Base-by-base conservation (phyloP, 2,329 filamentous ascomycete species). In the Cryphonectria radicalis region DNA sequence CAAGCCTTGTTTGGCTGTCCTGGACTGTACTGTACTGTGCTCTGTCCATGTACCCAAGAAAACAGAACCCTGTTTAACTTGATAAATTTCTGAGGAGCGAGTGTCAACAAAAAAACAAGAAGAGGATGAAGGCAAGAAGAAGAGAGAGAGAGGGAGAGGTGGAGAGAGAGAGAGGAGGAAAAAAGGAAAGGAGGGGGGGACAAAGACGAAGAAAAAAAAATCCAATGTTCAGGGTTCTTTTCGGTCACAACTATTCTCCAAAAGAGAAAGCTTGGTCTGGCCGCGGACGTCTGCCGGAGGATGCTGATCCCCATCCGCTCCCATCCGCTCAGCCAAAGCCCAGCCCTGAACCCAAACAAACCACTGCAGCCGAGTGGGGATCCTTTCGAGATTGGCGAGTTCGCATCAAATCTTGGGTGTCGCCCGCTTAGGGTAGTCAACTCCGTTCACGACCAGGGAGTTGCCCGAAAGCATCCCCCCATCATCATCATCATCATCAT, bases 321-420 rank as follows among this genome's bases (percentile, higher is more conserved):
- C 60, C 32, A 25, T 42, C 37, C 32, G 32, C 62, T 17, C 35
- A 42, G 35, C 37, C 37, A 63, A 8, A 10, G 11, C 14, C 25
- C 62, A 40, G n/a, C 37, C 37, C 53, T 57, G 25, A 25, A 25
- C 3, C 32, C 19, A 40, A 40, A n/a, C 17, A 43, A 50, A 22
- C 46, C 7, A 50, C 40, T 63, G 40, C 62, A 63, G 40, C 55
- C 55, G 28, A 59, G 62, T 50, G 43, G 25, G 35, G 42, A 63
- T 46, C 62, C 40, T 63, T 28, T 71, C 35, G 70, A 71, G 70
- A 72, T 72, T 72, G 70, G 67, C 70, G 70, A 72, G 70, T 63
- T 72, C 67, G 64, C 70, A 72, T 72, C 70, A 69, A 71, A 68
- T 66, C 67, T 59, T 53, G 59, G 42, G 60, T 46, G 63, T 28